These are phyloP conservation scores for Termitomyces sp. DNA, from an alignment of 768 basidiomycete genomes.

Conservation along the genomic window DNA sequence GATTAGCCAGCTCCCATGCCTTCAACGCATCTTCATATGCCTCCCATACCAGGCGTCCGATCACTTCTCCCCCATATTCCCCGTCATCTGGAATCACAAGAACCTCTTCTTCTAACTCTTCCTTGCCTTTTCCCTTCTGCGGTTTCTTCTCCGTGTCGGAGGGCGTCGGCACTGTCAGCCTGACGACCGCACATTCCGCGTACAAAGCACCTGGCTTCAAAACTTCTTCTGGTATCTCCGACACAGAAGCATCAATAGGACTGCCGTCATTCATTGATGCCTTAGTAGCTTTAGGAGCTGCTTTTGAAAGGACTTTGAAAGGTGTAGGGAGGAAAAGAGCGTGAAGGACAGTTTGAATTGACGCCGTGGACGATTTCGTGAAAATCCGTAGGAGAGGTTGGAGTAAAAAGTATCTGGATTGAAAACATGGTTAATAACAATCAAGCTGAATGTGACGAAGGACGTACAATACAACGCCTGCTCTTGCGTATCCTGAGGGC, in stretches of 20 bases:
- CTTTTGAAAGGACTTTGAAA: conserved; percentile 50
- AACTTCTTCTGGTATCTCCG: conserved; percentile 49
- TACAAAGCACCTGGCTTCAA: conserved; percentile 78
- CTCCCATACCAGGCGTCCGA: conserved; percentile 76
- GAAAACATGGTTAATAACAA: neutral
- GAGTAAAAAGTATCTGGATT: conserved; percentile 56
- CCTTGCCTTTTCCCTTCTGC: conserved; percentile 20
- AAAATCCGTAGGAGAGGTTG: conserved; percentile 67
- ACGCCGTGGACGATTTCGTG: conserved; percentile 60
- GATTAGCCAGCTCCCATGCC: conserved; percentile 54
- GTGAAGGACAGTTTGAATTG: conserved; percentile 78
- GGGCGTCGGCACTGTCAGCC: conserved; percentile 32
- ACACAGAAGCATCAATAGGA: conserved; percentile 14
- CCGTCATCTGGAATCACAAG: conserved; percentile 54
- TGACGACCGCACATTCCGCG: conserved; percentile 68
- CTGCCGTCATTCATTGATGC: conserved; percentile 1
- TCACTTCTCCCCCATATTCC: conserved; percentile 67
- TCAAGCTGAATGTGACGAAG: conserved; percentile 6
- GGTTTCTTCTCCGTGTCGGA: conserved; percentile 17
- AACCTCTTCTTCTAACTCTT: conserved; percentile 27
- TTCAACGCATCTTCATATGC: conserved; percentile 64
- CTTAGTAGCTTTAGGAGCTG: conserved; percentile 4
- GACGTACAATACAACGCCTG: conserved; percentile 50
- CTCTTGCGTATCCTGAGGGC: conserved; percentile 31
- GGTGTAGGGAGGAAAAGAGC: conserved; percentile 80